Evolutionary conservation across 2,329 filamentous ascomycete species (phyloP).

Genomic region (Phialophora expanda): DNA sequence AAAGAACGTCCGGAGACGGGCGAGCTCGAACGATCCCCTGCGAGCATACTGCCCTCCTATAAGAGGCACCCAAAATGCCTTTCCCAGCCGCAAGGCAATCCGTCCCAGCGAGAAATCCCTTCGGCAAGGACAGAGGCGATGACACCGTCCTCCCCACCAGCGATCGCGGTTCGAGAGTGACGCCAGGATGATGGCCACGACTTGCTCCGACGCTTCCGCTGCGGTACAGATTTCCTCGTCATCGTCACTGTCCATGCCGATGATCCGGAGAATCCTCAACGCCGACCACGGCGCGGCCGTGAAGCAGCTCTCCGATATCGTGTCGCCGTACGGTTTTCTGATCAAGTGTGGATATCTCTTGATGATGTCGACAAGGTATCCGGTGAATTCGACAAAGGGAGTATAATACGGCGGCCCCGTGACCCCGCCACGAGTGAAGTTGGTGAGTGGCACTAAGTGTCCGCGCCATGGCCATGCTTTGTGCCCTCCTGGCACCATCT

Average conservation of each 20-base stretch:
- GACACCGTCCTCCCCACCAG: neutral
- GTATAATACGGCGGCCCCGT: neutral
- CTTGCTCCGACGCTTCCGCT: neutral
- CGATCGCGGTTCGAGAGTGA: neutral
- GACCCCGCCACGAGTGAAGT: neutral
- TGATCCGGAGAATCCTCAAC: conserved; percentile 1
- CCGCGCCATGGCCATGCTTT: neutral
- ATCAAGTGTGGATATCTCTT: neutral
- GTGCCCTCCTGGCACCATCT: neutral
- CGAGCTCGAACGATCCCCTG: conserved; percentile 3
- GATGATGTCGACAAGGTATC: neutral
- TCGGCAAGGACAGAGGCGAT: neutral
- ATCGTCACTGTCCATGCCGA: conserved; percentile 3
- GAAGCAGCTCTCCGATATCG: neutral
- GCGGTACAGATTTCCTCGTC: neutral
- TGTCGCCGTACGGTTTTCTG: neutral
- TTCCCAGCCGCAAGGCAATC: conserved; percentile 2
- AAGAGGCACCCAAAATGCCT: conserved; percentile 5
- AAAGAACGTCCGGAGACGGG: conserved; percentile 6
- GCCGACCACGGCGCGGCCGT: neutral
- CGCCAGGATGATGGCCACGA: neutral
- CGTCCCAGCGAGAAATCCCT: neutral
- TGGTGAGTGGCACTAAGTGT: neutral
- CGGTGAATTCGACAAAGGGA: neutral
- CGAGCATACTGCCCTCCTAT: conserved; percentile 2